Conservation (phyloP, 139 green algal species). For the Chlorella vulgaris region DNA sequence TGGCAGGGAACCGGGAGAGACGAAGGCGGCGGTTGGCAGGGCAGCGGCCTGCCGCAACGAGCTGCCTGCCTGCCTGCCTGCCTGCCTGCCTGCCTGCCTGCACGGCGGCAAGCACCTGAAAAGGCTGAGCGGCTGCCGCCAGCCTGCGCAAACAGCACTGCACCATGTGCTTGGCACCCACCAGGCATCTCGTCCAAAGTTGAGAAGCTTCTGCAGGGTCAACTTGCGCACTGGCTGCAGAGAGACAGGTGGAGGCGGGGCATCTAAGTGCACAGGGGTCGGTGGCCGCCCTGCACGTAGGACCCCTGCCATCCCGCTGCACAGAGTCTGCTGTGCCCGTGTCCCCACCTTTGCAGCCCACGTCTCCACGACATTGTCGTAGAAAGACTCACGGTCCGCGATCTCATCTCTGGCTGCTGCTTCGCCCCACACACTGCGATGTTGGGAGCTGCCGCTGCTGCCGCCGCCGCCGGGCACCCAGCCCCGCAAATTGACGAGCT, state of each 20-base stretch:
- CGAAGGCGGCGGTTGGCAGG: no score
- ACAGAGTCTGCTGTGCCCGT: no score
- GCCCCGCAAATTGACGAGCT: not conserved
- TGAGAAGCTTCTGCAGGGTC: slow-evolving; percentile 72
- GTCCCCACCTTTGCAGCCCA: slow-evolving; percentile 8
- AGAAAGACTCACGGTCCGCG: slow-evolving; percentile 56
- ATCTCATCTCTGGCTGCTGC: not conserved
- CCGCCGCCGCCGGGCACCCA: not conserved
- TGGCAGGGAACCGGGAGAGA: no score
- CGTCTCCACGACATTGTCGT: slow-evolving; percentile 51
- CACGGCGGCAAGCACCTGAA: not conserved
- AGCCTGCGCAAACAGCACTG: not conserved
- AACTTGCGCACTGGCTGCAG: slow-evolving; percentile 59
- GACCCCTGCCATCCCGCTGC: no score
- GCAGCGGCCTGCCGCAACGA: not conserved
- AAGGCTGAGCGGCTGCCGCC: not conserved
- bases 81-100: not conserved
- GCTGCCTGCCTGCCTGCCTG: not conserved
- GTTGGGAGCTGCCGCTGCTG: not conserved
- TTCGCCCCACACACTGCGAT: slow-evolving; percentile 1
- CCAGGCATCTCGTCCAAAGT: slow-evolving; percentile 58
- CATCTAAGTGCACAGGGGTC: not conserved
- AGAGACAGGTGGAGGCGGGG: not conserved
- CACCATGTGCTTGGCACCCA: no score
- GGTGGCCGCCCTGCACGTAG: no score